phyloP scores from a whole-genome alignment of 306 rosid genomes.

The Sicyos edulis region DNA sequence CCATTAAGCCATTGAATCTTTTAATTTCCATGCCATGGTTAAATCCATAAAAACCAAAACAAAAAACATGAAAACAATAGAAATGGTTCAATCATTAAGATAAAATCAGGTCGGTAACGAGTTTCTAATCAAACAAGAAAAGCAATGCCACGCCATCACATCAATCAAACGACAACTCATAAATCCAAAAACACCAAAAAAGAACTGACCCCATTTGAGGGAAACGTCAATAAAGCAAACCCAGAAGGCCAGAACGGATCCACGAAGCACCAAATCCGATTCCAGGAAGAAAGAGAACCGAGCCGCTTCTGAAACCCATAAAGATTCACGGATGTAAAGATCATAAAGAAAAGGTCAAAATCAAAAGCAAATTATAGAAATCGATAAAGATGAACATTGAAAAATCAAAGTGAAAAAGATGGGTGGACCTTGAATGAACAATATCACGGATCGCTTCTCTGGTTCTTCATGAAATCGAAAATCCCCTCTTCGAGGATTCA shows the following conservation, averaged over 20 bases:
- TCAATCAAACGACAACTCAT: neutral
- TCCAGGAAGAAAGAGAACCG: slow-evolving; percentile 10
- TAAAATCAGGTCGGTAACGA: neutral
- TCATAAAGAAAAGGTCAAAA: neutral
- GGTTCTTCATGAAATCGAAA: neutral
- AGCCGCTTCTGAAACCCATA: slow-evolving; percentile 1
- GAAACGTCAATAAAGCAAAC: neutral
- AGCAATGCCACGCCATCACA: neutral
- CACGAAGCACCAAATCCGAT: slow-evolving; percentile 6
- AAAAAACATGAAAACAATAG: neutral
- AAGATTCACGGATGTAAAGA: slow-evolving; percentile 15
- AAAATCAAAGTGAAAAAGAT: neutral
- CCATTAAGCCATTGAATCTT: slow-evolving; percentile 1
- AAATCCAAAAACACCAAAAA: neutral
- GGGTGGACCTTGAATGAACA: slow-evolving; percentile 11
- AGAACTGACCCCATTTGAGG: slow-evolving; percentile 7
- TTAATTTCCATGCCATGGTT: neutral
- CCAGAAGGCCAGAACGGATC: slow-evolving; percentile 9
- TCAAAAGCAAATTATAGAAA: slow-evolving; percentile 17
- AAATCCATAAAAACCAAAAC: neutral
- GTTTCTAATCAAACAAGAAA: neutral
- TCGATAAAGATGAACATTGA: no score
- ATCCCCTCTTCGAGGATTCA: slow-evolving; percentile 13
- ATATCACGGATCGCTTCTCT: slow-evolving; percentile 7
- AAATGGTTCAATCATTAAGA: slow-evolving; percentile 6